Base-by-base conservation (phyloP, 805 yeast genomes). In the Hanseniaspora pseudoguilliermondii region DNA sequence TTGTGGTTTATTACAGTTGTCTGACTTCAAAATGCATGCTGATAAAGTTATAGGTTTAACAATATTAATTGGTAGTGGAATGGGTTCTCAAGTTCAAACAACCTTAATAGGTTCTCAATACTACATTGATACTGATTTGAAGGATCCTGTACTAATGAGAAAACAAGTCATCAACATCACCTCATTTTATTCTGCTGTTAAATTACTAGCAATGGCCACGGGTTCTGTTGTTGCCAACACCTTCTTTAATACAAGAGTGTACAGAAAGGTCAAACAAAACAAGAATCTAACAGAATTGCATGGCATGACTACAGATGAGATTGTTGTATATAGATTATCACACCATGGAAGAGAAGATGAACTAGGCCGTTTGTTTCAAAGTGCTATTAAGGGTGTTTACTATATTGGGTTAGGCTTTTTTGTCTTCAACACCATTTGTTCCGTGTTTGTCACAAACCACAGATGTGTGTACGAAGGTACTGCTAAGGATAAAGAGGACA, bases 51-150 rank as follows among this genome's bases (percentile, higher is more conserved):
- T 72, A 42, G 77, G 76, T 3, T 60, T 64, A 20, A 57, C 71
- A 47, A 70, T 73, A 42, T 63, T 72, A 18, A 67, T 70, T 3
- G 76, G 76, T 54, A 54, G 69, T 11, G 68, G 67, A 3, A 60
- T 71, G 39, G 77, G 76, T 23, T 49, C 64, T 6, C 58, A 62
- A 32, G 58, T 71, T 60, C 76, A 72, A 59, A 56, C 68, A n/a
- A 59, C 66, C 5, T 36, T 69, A 49, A 58, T 69, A 42, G 62
- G 68, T 21, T 60, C 64, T 15, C 73, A 70, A 57, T 42, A 69
- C 9, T 63, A 61, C 36, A 54, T 64, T 27, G 65, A 63, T 39
- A 36, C 32, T 20, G 36, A 49, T 16, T 60, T 59, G 34, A 48
- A 38, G 5, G 56, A 55, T 44, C 57, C 60, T 21, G 57, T 60